Base-by-base conservation (phyloP, 73 alveolate species). In the Stentor roeselii region DNA sequence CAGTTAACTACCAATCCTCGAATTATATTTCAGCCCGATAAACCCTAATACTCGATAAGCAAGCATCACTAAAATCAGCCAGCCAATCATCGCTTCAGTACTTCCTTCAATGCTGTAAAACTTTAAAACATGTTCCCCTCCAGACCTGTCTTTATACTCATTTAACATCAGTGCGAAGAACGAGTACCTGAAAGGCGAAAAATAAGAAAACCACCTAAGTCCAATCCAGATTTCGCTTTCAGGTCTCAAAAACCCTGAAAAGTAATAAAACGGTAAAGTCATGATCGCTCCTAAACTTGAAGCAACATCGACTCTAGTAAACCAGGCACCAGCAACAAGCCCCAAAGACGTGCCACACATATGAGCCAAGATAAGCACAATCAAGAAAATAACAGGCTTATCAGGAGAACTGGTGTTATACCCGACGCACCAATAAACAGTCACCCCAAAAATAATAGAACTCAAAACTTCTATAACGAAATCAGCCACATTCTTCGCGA, bases 191-290 rank as follows among this genome's bases (percentile, higher is more conserved):
- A 41, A 39, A 15, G 60, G 75, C 30, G 78, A 76, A 76, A 76
- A 36, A 2, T 76, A 76, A 0, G 60, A 39, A 37, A 76, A 14
- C 85, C 84, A 76, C 2, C 74, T 76, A 76, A 76, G 34, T n/a
- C 36, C 27, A 37, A 41, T 39, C 14, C 82, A 67, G 39, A 39
- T 39, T 30, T 11, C 11, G 39, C 39, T 34, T 36, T 37, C 74
- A 1, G 30, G 60, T 2, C 30, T 37, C 34, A 76, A 30, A 76
- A 21, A 41, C n/a, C 59, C 84, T 76, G 36, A 15, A 37, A 37
- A 39, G 39, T 15, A 15, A n/a, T 27, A 15, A 27, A 41, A 41
- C 6, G 74, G 75, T n/a, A 76, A 35, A 21, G n/a, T 30, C 39
- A 76, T 21, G 39, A 67, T 67, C 14, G 84, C n/a, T 14, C 75